A percentile compares a stretch with the other conserved stretches of the same genome.
Evolutionary conservation across 805 yeast genomes (phyloP).

Genomic region (Crinitomyces ghanaensis): DNA sequence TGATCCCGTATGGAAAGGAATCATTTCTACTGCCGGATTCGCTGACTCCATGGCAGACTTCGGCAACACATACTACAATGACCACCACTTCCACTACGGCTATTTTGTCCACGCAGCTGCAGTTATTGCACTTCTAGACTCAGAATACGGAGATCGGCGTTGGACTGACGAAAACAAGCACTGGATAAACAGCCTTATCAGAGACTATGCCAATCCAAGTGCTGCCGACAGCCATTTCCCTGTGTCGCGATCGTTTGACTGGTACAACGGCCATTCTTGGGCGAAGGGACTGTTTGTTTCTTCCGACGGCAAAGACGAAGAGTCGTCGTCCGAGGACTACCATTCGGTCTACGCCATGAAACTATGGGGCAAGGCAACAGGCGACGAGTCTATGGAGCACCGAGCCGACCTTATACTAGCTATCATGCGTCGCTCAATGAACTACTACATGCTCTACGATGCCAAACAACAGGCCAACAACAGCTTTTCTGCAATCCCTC

Average conservation of each 20-base stretch:
- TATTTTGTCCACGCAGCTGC: conserved; percentile 77
- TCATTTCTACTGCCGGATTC: conserved; percentile 23
- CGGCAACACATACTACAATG: conserved; percentile 68
- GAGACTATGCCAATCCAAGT: conserved; percentile 55
- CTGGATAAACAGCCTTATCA: conserved; percentile 49
- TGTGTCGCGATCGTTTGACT: conserved; percentile 56
- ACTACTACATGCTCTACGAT: conserved; percentile 39
- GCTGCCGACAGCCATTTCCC: conserved; percentile 47
- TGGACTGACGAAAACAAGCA: conserved; percentile 39
- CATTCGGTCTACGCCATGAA: conserved; percentile 61
- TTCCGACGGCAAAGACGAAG: conserved; percentile 64
- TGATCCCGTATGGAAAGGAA: conserved; percentile 49
- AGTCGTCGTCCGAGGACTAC: conserved; percentile 62
- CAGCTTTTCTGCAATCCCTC: conserved; percentile 44
- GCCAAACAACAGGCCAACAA: no score
- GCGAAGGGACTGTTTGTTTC: conserved; percentile 57
- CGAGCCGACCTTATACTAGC: conserved; percentile 52
- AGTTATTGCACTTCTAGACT: conserved; percentile 52
- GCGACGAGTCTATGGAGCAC: conserved; percentile 42
- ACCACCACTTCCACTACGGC: conserved; percentile 81
- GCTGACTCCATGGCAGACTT: conserved; percentile 45
- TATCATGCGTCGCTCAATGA: conserved; percentile 43
- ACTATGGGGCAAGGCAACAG: conserved; percentile 53
- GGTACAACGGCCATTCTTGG: conserved; percentile 69
- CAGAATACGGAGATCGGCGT: conserved; percentile 35